These are phyloP conservation scores for Ophiosphaerella herpotricha DNA, from an alignment of 2,329 filamentous ascomycete species.

Conservation along the genomic window DNA sequence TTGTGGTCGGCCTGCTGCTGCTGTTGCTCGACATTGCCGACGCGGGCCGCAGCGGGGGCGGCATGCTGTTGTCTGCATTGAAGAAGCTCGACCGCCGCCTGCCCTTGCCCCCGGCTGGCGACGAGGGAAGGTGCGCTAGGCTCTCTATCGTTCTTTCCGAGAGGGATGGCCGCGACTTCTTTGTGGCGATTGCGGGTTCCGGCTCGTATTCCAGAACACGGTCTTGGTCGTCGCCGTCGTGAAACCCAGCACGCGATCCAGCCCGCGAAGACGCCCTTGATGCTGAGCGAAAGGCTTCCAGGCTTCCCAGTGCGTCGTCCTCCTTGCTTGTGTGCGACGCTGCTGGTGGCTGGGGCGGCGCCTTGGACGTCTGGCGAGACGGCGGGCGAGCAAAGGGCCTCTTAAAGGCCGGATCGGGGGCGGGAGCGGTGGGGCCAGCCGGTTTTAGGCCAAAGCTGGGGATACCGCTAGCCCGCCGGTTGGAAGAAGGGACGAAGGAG, in stretches of 20 bases:
- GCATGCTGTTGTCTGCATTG: slow-evolving; percentile 63
- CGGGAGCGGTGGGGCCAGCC: background rate
- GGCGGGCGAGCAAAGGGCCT: slow-evolving; percentile 42
- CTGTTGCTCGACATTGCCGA: slow-evolving; percentile 60
- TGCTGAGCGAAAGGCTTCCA: slow-evolving; percentile 50
- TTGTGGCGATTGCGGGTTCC: slow-evolving; percentile 18
- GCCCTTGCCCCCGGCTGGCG: slow-evolving; percentile 63
- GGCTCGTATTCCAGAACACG: slow-evolving; percentile 16
- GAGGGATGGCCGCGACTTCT: slow-evolving; percentile 61
- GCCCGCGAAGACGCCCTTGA: slow-evolving; percentile 48
- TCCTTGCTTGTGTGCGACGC: slow-evolving; percentile 19
- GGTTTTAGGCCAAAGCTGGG: slow-evolving; percentile 16
- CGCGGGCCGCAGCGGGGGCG: slow-evolving; percentile 66
- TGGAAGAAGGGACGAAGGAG: slow-evolving; percentile 28
- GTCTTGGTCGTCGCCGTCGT: slow-evolving; percentile 34
- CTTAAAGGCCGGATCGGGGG: slow-evolving; percentile 41
- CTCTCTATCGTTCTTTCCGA: slow-evolving; percentile 87
- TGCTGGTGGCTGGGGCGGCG: slow-evolving; percentile 18
- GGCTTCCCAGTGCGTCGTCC: slow-evolving; percentile 49
- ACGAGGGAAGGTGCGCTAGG: slow-evolving; percentile 75
- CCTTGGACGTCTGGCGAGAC: slow-evolving; percentile 36
- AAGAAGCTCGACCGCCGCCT: slow-evolving; percentile 75
- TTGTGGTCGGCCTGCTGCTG: slow-evolving; percentile 58
- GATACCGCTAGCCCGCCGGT: slow-evolving; percentile 27
- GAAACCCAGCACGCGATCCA: slow-evolving; percentile 42